phyloP scores from a whole-genome alignment of 73 alveolate species.

The Paramecium caudatum region DNA sequence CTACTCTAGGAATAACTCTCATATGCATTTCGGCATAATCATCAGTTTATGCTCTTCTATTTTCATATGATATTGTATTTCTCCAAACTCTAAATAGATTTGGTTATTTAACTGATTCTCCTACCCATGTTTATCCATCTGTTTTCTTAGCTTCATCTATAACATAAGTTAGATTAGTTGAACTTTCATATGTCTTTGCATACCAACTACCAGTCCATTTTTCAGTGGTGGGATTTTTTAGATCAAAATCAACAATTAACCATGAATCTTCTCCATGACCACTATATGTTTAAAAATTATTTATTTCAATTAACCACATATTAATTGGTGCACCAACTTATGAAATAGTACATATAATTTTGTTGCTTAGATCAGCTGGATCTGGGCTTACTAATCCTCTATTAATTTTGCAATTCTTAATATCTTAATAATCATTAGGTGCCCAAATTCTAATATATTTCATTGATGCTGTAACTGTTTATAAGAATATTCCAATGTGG shows the following conservation, averaged over 20 bases:
- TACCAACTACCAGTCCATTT: conserved; percentile 73
- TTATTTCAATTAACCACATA: conserved; percentile 70
- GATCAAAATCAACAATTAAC: conserved; percentile 54
- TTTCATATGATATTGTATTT: conserved; percentile 52
- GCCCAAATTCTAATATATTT: conserved; percentile 69
- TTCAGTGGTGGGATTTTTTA: conserved; percentile 39
- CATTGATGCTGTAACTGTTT: conserved; percentile 56
- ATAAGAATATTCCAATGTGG: conserved; percentile 47
- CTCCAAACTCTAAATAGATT: conserved; percentile 75
- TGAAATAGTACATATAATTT: conserved; percentile 37
- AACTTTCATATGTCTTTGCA: conserved; percentile 59
- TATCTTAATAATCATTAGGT: conserved; percentile 66
- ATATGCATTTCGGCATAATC: conserved; percentile 74
- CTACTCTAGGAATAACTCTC: conserved; percentile 69
- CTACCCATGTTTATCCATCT: conserved; percentile 75
- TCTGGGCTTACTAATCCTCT: conserved; percentile 68
- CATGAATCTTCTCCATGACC: conserved; percentile 53
- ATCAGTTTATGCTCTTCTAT: conserved; percentile 73
- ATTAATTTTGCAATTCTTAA: conserved; percentile 59
- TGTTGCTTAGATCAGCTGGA: conserved; percentile 40
- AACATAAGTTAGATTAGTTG: conserved; percentile 23
- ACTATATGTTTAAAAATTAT: conserved; percentile 37
- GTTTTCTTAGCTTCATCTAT: conserved; percentile 9
- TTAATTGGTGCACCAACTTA: neutral
- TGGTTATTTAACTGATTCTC: conserved; percentile 50